Evolutionary conservation across 2,329 filamentous ascomycete genomes (phyloP).

Genomic region (Pseudogymnoascus sp.): DNA sequence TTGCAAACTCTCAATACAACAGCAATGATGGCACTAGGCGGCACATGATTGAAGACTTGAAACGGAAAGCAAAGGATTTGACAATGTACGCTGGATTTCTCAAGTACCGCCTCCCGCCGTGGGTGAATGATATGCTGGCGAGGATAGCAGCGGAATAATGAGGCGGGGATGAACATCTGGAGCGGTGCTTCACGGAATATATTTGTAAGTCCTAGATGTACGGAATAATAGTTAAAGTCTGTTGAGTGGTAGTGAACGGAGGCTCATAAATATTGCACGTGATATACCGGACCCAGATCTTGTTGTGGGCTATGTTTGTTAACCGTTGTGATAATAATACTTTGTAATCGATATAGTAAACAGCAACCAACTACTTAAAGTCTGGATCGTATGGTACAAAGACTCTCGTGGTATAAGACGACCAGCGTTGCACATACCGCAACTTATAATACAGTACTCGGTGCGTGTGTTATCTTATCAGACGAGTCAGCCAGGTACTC

Average conservation of each 20-base stretch:
- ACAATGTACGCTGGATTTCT: slow-evolving; percentile 93
- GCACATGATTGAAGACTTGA: slow-evolving; percentile 60
- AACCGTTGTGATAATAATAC: neutral
- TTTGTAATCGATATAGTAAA: neutral
- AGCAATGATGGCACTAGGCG: slow-evolving; percentile 58
- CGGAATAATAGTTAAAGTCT: neutral
- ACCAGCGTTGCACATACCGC: neutral
- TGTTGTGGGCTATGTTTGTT: neutral
- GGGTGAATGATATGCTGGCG: slow-evolving; percentile 81
- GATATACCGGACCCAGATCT: neutral
- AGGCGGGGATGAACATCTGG: neutral
- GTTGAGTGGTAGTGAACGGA: neutral
- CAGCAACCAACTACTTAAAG: neutral
- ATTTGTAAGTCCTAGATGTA: neutral
- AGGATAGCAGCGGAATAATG: slow-evolving; percentile 29
- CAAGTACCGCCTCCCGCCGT: slow-evolving; percentile 78
- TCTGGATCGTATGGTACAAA: neutral
- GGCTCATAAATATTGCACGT: neutral
- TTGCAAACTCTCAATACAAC: slow-evolving; percentile 65
- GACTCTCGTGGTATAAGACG: neutral
- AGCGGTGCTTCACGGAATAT: neutral
- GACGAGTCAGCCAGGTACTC: neutral
- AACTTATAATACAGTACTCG: neutral
- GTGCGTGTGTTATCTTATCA: neutral
- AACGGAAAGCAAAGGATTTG: slow-evolving; percentile 77